Evolutionary conservation across 306 rosid genomes (phyloP).

Genomic region (Aeschynomene evenia): DNA sequence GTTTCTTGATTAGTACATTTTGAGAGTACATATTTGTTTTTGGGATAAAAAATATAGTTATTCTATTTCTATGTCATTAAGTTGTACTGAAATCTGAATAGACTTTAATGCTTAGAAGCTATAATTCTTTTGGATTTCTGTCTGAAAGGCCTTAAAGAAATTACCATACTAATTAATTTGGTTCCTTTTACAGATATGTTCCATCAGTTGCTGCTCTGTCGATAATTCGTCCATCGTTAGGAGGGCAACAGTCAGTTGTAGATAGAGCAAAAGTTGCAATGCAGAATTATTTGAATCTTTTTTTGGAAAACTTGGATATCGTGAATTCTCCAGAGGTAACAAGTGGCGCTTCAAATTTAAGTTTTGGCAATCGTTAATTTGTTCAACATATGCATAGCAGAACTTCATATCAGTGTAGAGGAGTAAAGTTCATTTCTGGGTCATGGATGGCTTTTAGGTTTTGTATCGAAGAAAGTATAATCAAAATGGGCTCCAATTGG

Average conservation of each 20-base stretch:
- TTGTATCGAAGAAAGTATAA: conserved; percentile 7
- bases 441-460: not conserved
- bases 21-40: conserved; percentile 1
- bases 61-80: conserved; percentile 3
- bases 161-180: conserved; percentile 10
- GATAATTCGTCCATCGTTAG: conserved; percentile 73
- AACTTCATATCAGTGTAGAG: conserved; percentile 14
- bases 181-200: conserved; percentile 56
- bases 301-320: conserved; percentile 75
- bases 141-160: conserved; percentile 3
- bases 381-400: conserved; percentile 1
- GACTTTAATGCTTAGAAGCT: conserved; percentile 8
- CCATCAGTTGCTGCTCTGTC: conserved; percentile 85
- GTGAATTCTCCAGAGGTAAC: conserved; percentile 89
- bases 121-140: not conserved
- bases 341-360: not conserved
- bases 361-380: conserved; percentile 4
- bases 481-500: conserved; percentile 7
- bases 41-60: not conserved
- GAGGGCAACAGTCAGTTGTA: conserved; percentile 73
- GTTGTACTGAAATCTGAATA: conserved; percentile 3
- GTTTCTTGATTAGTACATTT: too few relatives aligned
- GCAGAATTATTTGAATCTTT: conserved; percentile 86
- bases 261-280: conserved; percentile 78
- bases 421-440: not conserved